These are phyloP conservation scores for Rhizopogon vulgaris DNA, from an alignment of 768 basidiomycete species.

Conservation along the genomic window DNA sequence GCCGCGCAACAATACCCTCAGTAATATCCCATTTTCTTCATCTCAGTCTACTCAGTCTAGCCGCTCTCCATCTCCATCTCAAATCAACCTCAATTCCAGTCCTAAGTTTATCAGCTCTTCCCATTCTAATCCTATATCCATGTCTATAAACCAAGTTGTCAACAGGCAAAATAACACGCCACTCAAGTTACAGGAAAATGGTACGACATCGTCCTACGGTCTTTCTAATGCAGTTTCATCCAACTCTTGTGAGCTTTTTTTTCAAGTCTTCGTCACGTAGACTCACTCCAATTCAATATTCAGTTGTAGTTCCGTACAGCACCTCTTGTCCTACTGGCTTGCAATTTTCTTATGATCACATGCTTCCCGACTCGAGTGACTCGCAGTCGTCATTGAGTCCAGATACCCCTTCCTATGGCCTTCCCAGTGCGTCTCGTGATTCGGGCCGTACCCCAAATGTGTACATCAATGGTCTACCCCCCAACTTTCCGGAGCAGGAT, in stretches of 20 bases:
- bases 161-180: slow-evolving; percentile 7
- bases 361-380: slow-evolving; percentile 9
- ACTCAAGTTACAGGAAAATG: slow-evolving; percentile 9
- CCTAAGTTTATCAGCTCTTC: slow-evolving; percentile 10
- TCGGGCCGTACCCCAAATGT: slow-evolving; percentile 59
- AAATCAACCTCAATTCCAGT: slow-evolving; percentile 10
- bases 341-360: slow-evolving; percentile 8
- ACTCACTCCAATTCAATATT: not conserved
- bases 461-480: slow-evolving; percentile 84
- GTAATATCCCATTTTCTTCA: slow-evolving; percentile 12
- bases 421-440: slow-evolving; percentile 1
- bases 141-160: slow-evolving; percentile 4
- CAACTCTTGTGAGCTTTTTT: slow-evolving; percentile 20
- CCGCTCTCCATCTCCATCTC: slow-evolving; percentile 16
- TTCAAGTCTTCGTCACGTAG: slow-evolving; percentile 2
- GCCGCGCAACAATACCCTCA: slow-evolving; percentile 4
- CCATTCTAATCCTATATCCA: slow-evolving; percentile 16
- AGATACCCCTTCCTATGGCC: slow-evolving; percentile 10
- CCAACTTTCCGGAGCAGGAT: slow-evolving; percentile 77
- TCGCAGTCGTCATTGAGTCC: slow-evolving; percentile 9
- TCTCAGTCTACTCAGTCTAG: slow-evolving; percentile 14
- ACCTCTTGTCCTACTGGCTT: slow-evolving; percentile 10
- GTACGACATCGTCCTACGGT: slow-evolving; percentile 8
- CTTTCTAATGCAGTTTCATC: slow-evolving; percentile 7
- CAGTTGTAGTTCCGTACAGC: slow-evolving; percentile 20